Conservation (phyloP, 345 rosid genomes). For the Aethionema arabicum region DNA sequence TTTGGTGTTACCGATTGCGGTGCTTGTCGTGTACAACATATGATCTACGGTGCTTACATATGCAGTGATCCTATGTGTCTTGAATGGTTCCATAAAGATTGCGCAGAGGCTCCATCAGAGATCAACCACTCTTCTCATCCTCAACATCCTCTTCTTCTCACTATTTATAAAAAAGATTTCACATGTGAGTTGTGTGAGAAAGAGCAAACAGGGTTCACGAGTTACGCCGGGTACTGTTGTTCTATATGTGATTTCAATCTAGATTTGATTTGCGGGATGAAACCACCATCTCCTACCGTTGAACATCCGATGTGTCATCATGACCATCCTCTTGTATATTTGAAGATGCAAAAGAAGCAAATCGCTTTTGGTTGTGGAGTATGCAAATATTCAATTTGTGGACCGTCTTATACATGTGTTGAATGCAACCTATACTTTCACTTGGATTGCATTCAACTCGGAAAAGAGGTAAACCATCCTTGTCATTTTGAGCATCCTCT, state of each 20-base stretch:
- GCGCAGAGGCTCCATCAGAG: conserved; percentile 13
- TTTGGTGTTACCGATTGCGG: not conserved
- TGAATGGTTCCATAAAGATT: conserved; percentile 16
- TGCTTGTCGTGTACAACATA: not conserved
- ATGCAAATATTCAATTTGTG: conserved; percentile 9
- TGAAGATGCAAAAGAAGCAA: not conserved
- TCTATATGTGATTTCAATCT: not conserved
- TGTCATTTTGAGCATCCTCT: conserved; percentile 9
- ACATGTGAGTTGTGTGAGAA: conserved; percentile 13
- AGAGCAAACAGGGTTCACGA: not conserved
- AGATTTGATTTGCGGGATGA: conserved; percentile 8
- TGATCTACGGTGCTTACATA: not conserved
- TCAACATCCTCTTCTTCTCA: conserved; percentile 11
- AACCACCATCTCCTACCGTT: not conserved
- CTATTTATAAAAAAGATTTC: not conserved
- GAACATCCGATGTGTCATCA: conserved; percentile 8
- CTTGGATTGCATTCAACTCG: not conserved
- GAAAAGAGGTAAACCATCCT: not conserved
- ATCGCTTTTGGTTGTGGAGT: conserved; percentile 9
- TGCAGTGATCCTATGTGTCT: not conserved
- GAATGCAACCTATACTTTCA: conserved; percentile 6
- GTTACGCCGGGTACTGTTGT: not conserved
- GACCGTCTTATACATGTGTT: conserved; percentile 9
- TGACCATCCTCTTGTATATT: conserved; percentile 7
- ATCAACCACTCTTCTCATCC: conserved; percentile 20